Evolutionary conservation across 176 grass and related monocot genomes (phyloP).

Genomic region (Lolium perenne): DNA sequence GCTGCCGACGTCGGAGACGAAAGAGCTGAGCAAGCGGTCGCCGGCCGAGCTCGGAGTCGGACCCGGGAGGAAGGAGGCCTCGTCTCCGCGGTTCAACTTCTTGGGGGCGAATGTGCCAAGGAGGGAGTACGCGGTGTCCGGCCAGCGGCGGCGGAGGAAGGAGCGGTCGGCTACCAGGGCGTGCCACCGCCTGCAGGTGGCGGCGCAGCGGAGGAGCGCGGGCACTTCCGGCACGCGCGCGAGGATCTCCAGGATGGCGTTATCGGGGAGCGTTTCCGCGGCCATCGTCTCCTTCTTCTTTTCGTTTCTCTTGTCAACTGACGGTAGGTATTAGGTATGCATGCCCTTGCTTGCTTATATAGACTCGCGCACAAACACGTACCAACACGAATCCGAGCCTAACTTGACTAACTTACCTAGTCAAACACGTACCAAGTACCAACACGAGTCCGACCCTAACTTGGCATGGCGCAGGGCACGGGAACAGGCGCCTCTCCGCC

Average conservation of each 20-base stretch:
- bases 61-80: background rate
- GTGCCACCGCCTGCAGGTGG: conserved; percentile 6
- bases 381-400: background rate
- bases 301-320: background rate
- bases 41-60: conserved; percentile 1
- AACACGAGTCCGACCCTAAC: too few relatives aligned
- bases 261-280: background rate
- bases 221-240: conserved; percentile 7
- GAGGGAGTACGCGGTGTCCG: background rate
- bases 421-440: background rate
- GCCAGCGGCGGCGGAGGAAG: conserved; percentile 19
- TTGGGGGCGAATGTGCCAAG: background rate
- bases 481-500: too few relatives aligned
- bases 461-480: too few relatives aligned
- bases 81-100: background rate
- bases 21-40: background rate
- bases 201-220: conserved; percentile 5
- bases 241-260: conserved; percentile 4
- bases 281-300: background rate
- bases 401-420: background rate
- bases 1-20: background rate
- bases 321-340: background rate
- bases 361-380: background rate
- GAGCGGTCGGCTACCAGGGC: background rate
- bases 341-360: background rate